phyloP scores from a whole-genome alignment of 2,329 filamentous ascomycete species.

The Drechslerella dactyloides region DNA sequence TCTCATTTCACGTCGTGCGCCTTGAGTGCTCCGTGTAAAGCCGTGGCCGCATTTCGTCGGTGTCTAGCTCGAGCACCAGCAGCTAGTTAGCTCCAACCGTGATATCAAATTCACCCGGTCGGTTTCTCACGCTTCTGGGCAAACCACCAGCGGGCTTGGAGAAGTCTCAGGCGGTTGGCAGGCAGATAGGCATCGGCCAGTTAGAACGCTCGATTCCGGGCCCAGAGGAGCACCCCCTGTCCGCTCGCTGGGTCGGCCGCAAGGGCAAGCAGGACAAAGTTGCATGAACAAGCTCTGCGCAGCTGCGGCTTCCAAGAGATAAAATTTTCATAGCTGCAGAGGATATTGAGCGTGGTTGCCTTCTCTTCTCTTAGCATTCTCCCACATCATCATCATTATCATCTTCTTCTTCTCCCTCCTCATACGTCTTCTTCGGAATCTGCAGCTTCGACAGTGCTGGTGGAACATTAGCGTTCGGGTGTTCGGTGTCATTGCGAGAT shows the following conservation, averaged over 20 bases:
- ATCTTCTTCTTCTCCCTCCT: background rate
- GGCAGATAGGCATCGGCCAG: constrained; percentile 32
- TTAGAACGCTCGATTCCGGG: constrained; percentile 38
- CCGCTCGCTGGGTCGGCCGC: constrained; percentile 1
- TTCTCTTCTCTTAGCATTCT: constrained; percentile 3
- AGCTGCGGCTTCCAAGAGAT: constrained; percentile 8
- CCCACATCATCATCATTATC: no score
- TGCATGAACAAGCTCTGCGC: constrained; percentile 14
- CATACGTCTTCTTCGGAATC: background rate
- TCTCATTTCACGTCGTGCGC: background rate
- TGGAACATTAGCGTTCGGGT: constrained; percentile 5
- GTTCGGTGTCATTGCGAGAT: background rate
- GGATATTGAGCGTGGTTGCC: background rate
- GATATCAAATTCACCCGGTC: constrained; percentile 31
- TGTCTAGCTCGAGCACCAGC: background rate
- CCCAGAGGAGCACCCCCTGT: constrained; percentile 26
- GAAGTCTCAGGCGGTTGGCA: constrained; percentile 30
- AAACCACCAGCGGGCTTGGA: constrained; percentile 28
- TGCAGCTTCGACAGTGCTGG: constrained; percentile 9
- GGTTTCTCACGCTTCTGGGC: constrained; percentile 28
- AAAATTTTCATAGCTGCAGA: constrained; percentile 6
- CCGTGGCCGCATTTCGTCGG: background rate
- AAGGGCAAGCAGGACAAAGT: constrained; percentile 14
- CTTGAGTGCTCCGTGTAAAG: background rate
- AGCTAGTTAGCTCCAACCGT: constrained; percentile 12